These are phyloP conservation scores for Gossypium longicalyx DNA, from an alignment of 345 rosid species.

Conservation along the genomic window DNA sequence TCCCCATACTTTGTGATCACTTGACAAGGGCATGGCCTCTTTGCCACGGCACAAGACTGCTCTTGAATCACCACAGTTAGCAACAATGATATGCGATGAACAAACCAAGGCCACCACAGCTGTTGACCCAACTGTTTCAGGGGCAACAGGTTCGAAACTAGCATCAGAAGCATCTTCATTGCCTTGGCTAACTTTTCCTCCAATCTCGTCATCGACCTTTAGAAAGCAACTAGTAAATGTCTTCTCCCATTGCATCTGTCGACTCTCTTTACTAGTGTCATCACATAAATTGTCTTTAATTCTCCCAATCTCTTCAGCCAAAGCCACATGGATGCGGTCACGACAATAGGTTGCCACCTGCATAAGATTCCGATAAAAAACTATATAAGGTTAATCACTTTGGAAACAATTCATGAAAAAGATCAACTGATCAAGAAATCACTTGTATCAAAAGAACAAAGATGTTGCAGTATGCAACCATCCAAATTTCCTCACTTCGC, in stretches of 20 bases:
- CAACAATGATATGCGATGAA: conserved; percentile 82
- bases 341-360: conserved; percentile 95
- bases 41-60: conserved; percentile 88
- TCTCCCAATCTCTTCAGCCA: conserved; percentile 65
- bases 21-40: conserved; percentile 70
- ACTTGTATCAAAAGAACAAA: background rate
- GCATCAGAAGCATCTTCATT: conserved; percentile 32
- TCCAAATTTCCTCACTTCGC: conserved; percentile 2
- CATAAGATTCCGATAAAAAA: conserved; percentile 36
- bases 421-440: background rate
- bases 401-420: background rate
- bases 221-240: conserved; percentile 67
- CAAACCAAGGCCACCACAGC: conserved; percentile 89
- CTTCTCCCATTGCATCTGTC: conserved; percentile 70
- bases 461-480: background rate
- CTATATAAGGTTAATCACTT: conserved; percentile 13
- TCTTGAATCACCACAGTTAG: conserved; percentile 94
- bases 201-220: conserved; percentile 74
- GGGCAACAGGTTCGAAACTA: conserved; percentile 58
- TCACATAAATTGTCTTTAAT: conserved; percentile 36
- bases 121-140: conserved; percentile 94
- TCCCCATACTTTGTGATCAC: conserved; percentile 77
- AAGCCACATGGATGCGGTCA: conserved; percentile 63
- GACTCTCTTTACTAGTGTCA: conserved; percentile 36
- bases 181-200: conserved; percentile 46